These are phyloP conservation scores for Akebia trifoliata DNA, from an alignment of 164 flowering plant species.

Conservation along the genomic window DNA sequence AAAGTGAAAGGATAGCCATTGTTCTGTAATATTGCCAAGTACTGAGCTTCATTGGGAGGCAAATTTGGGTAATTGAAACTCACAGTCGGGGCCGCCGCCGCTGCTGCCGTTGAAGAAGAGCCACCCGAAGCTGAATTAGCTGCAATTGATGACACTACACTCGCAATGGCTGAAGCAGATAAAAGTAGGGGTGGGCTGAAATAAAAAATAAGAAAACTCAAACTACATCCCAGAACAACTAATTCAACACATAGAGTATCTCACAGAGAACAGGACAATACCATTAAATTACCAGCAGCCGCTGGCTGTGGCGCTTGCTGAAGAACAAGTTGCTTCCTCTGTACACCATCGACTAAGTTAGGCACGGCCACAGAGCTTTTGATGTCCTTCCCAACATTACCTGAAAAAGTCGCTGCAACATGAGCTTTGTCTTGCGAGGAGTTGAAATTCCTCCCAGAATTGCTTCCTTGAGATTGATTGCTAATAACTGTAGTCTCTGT, in stretches of 20 bases:
- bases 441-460: constrained; percentile 36
- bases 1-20: constrained; percentile 73
- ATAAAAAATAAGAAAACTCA: constrained; percentile 11
- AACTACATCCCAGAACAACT: no score
- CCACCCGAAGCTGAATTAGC: constrained; percentile 37
- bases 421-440: constrained; percentile 56
- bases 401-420: constrained; percentile 10
- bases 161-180: constrained; percentile 34
- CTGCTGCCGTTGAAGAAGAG: constrained; percentile 33
- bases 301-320: constrained; percentile 69
- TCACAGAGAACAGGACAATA: constrained; percentile 19
- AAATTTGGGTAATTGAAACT: constrained; percentile 70
- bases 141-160: constrained; percentile 28
- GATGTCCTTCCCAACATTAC: constrained; percentile 47
- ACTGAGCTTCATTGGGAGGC: constrained; percentile 75
- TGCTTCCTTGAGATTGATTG: constrained; percentile 36
- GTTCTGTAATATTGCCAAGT: constrained; percentile 77
- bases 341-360: constrained; percentile 37
- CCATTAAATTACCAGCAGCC: no score
- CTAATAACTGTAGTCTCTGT: constrained; percentile 33
- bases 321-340: constrained; percentile 66
- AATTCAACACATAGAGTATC: not conserved
- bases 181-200: constrained; percentile 78
- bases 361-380: constrained; percentile 42
- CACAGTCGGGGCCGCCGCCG: constrained; percentile 48